A percentile compares a stretch with the other conserved stretches of the same genome.
These are phyloP conservation scores for Diospyros lotus DNA, from an alignment of 148 eudicot genomes.

Conservation along the genomic window DNA sequence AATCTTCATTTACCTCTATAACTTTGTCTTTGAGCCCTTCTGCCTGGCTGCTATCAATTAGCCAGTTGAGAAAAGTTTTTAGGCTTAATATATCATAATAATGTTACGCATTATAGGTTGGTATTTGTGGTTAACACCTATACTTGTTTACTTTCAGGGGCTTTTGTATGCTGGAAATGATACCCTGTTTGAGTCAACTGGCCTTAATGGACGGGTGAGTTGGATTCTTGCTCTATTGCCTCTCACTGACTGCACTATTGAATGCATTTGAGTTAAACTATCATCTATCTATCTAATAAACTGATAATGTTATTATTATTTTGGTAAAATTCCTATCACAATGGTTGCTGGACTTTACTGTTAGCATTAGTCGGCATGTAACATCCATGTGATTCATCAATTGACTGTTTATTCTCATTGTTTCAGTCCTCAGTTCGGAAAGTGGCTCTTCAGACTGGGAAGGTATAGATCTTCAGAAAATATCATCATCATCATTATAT, in stretches of 20 bases:
- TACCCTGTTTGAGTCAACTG: conserved; percentile 85
- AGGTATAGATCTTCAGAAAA: conserved; percentile 44
- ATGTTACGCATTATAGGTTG: background rate
- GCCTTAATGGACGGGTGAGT: conserved; percentile 64
- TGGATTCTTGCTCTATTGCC: background rate
- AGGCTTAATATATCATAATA: background rate
- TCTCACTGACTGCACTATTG: background rate
- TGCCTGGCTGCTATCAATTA: background rate
- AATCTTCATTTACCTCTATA: too few species aligned
- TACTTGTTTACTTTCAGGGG: conserved; percentile 54
- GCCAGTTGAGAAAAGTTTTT: background rate
- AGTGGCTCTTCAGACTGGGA: conserved; percentile 70
- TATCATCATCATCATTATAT: background rate
- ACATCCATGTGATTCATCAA: background rate
- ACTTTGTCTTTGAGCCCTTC: too few species aligned
- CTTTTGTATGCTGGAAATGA: conserved; percentile 79
- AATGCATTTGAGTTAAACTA: background rate
- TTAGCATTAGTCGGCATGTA: background rate
- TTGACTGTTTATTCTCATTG: conserved; percentile 17
- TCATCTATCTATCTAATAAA: background rate
- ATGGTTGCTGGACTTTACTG: background rate
- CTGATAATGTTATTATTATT: background rate
- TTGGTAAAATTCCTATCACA: background rate
- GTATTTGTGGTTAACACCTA: background rate
- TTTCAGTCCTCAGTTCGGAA: conserved; percentile 91